Evolutionary conservation across 768 basidiomycete species (phyloP).

Genomic region (Asterophora parasitica): DNA sequence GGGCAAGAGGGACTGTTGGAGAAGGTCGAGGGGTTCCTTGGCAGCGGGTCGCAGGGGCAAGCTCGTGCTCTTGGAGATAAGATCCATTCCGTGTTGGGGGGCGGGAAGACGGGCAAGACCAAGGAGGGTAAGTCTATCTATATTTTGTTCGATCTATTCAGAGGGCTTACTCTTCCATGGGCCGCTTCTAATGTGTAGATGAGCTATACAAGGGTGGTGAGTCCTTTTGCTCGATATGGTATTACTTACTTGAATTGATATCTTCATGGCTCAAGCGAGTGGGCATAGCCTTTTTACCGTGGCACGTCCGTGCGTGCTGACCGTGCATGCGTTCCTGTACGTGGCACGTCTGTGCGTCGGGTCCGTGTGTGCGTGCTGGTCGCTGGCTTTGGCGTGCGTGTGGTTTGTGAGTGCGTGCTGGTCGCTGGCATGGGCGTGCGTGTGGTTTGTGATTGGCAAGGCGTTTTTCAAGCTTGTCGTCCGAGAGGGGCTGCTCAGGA

Average conservation of each 20-base stretch:
- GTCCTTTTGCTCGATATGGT: background rate
- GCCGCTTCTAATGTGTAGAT: background rate
- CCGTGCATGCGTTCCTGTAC: too few relatives aligned
- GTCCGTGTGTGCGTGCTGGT: conserved; percentile 81
- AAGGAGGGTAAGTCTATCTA: conserved; percentile 17
- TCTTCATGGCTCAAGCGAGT: too few relatives aligned
- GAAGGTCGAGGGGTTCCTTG: too few relatives aligned
- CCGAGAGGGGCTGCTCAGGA: conserved; percentile 6
- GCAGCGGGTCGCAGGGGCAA: too few relatives aligned
- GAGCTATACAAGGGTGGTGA: conserved; percentile 29
- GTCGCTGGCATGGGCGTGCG: too few relatives aligned
- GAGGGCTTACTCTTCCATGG: too few relatives aligned
- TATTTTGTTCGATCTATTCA: background rate
- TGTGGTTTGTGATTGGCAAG: conserved; percentile 72
- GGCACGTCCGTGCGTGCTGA: too few relatives aligned
- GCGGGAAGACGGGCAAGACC: conserved; percentile 15
- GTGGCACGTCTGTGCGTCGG: too few relatives aligned
- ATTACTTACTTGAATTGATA: too few relatives aligned
- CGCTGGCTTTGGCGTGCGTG: too few relatives aligned
- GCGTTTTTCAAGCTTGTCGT: conserved; percentile 70
- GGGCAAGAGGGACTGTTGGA: conserved; percentile 4
- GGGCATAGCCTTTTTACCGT: too few relatives aligned
- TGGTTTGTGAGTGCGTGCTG: conserved; percentile 79
- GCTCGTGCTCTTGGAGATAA: conserved; percentile 11
- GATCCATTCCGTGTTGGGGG: conserved; percentile 17